These are phyloP conservation scores for Vitis cinerea DNA, from an alignment of 164 flowering plant species.

Conservation along the genomic window DNA sequence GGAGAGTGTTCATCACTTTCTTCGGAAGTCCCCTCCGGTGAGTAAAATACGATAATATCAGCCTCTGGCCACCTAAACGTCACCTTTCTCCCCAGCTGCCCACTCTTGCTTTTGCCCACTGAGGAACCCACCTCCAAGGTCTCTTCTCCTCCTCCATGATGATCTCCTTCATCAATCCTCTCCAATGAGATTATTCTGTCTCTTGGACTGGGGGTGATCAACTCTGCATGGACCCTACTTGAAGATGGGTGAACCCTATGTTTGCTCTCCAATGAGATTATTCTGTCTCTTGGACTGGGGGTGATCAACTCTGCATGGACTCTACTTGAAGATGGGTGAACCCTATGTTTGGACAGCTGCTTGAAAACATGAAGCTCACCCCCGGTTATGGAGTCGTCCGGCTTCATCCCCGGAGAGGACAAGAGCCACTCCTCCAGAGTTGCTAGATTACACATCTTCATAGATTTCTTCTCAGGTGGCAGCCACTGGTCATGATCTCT, in stretches of 20 bases:
- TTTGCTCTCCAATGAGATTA: slow-evolving; percentile 4
- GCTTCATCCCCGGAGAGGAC: slow-evolving; percentile 23
- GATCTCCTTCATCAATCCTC: not conserved
- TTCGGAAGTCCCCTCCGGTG: slow-evolving; percentile 13
- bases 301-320: slow-evolving; percentile 8
- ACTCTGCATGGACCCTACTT: slow-evolving; percentile 11
- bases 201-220: not conserved
- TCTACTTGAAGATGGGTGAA: slow-evolving; percentile 22
- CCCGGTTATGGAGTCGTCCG: not conserved
- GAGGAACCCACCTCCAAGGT: slow-evolving; percentile 12
- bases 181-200: slow-evolving; percentile 10
- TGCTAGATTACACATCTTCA: not conserved
- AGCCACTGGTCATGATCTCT: not conserved
- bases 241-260: slow-evolving; percentile 23
- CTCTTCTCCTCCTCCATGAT: not conserved
- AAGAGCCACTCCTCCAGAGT: slow-evolving; percentile 36
- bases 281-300: slow-evolving; percentile 9
- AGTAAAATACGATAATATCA: slow-evolving; percentile 33
- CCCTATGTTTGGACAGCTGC: slow-evolving; percentile 14
- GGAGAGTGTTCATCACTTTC: not conserved
- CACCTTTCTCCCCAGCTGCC: slow-evolving; percentile 34
- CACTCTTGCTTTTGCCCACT: slow-evolving; percentile 20
- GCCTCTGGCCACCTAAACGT: slow-evolving; percentile 44
- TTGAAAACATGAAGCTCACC: slow-evolving; percentile 20
- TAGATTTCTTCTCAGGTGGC: not conserved